Conservation (phyloP, 495 filamentous ascomycete genomes). For the Sabuloglossum arenarium region DNA sequence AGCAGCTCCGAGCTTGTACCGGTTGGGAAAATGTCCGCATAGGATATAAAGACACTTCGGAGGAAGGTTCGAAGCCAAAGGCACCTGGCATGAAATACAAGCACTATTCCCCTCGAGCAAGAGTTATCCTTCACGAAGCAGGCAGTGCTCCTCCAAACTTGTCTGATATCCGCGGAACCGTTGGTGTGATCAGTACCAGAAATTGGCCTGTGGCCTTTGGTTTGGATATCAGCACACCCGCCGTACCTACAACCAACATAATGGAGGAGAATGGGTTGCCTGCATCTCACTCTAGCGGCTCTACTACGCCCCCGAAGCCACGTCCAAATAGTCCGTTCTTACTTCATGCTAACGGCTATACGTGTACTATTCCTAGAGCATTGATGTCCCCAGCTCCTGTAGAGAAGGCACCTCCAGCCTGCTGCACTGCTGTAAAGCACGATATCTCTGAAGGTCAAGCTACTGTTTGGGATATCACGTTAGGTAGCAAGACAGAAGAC, state of each 20-base stretch:
- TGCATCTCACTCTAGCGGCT: neutral
- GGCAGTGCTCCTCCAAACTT: slow-evolving; percentile 18
- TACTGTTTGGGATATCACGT: slow-evolving; percentile 26
- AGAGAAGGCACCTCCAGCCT: neutral
- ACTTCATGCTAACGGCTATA: neutral
- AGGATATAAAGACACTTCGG: slow-evolving; percentile 50
- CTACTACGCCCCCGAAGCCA: neutral
- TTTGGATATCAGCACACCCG: neutral
- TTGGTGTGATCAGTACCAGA: slow-evolving; percentile 20
- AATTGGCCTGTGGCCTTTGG: slow-evolving; percentile 10
- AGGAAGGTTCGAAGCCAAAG: slow-evolving; percentile 37
- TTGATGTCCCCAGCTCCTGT: neutral
- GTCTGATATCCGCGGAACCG: slow-evolving; percentile 7
- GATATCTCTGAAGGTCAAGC: neutral
- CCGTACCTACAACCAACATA: neutral
- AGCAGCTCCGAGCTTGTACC: slow-evolving; percentile 45
- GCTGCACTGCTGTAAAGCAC: neutral
- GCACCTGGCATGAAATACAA: slow-evolving; percentile 98
- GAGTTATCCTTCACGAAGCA: slow-evolving; percentile 60
- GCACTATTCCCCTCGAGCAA: slow-evolving; percentile 85
- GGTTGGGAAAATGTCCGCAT: slow-evolving; percentile 64
- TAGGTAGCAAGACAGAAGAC: slow-evolving; percentile 45
- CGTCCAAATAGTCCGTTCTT: neutral
- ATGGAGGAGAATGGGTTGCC: neutral
- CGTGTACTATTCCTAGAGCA: neutral